Base-by-base conservation (phyloP, 805 yeast species). In the Ogataea nonfermentans region DNA sequence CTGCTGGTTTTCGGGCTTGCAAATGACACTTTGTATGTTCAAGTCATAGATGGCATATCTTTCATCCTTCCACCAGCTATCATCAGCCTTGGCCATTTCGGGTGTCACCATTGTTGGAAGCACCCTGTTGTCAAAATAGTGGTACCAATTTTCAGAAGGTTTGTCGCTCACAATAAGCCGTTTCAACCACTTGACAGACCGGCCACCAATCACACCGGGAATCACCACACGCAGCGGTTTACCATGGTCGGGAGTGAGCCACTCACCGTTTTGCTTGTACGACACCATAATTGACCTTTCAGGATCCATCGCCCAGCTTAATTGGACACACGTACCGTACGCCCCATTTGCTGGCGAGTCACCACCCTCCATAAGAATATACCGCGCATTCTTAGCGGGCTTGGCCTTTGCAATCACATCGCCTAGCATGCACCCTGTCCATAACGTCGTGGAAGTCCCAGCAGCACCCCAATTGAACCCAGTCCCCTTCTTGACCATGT, bases 201-300 rank as follows among this genome's bases (percentile, higher is more conserved):
- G 48, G 3, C 69, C 69, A 22, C 69, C 69, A 49, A 64, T 61
- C 19, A 62, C 59, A n/a, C 68, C 68, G 3, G 68, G 68, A 2
- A 63, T 55, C 4, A 64, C 50, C 7, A 58, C 63, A 29, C 69
- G 49, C 11, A 63, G 40, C 2, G 69, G 69, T 19, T 47, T 53
- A 2, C 67, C 66, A 40, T 64, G 68, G 40, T 64, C 68, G 2
- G 66, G 67, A 4, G 53, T 35, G n/a, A 64, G 43, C 19, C 48
- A 50, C 13, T 45, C 46, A n/a, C 68, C 68, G 33, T 64, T 64
- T 41, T 63, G 67, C 37, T 59, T 60, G 43, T 62, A 62, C 2
- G 66, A 59, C 6, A 64, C 32, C 63, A 61, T 56, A 23, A 63
- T 52, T 6, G 50, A 48, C 27, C 64, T 47, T 36, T 63, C 66